Evolutionary conservation across 208 protist species (phyloP).

Genomic region (Herpetomonas samuelpessoai): DNA sequence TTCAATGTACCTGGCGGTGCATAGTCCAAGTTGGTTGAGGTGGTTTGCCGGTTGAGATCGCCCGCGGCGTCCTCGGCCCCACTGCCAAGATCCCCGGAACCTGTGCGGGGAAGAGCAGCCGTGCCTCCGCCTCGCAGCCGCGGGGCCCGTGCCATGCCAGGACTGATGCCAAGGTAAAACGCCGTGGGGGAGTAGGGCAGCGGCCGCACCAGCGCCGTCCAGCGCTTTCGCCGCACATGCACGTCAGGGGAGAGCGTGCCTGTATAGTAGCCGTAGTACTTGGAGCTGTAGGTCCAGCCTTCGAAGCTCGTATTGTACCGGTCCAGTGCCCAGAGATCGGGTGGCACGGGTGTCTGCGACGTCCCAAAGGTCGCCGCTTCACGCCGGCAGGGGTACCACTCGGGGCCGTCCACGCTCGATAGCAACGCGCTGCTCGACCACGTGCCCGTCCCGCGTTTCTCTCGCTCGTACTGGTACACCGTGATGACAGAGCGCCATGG

Average conservation of each 20-base stretch:
- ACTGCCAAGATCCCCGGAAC: not conserved
- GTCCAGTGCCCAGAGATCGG: constrained; percentile 56
- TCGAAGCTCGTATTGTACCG: constrained; percentile 63
- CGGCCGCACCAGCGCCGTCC: constrained; percentile 50
- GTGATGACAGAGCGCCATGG: constrained; percentile 50
- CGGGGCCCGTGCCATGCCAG: constrained; percentile 43
- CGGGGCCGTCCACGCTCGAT: constrained; percentile 48
- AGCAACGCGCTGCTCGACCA: constrained; percentile 41
- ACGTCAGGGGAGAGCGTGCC: constrained; percentile 24
- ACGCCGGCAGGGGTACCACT: constrained; percentile 62
- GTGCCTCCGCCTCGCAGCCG: constrained; percentile 1
- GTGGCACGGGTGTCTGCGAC: constrained; percentile 16
- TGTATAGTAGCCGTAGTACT: constrained; percentile 72
- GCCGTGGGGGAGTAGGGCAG: constrained; percentile 50
- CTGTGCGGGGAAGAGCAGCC: not conserved
- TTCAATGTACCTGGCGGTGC: constrained; percentile 25
- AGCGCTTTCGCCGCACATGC: constrained; percentile 67
- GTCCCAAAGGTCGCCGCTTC: constrained; percentile 36
- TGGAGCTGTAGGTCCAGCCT: constrained; percentile 74
- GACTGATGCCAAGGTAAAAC: constrained; percentile 32
- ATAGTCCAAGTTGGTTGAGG: constrained; percentile 19
- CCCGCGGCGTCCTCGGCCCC: constrained; percentile 9
- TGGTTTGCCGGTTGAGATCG: constrained; percentile 4
- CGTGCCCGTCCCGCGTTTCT: constrained; percentile 19
- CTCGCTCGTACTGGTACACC: constrained; percentile 79